Evolutionary conservation across 805 yeast species (phyloP).

Genomic region (Candida dajiaensis): DNA sequence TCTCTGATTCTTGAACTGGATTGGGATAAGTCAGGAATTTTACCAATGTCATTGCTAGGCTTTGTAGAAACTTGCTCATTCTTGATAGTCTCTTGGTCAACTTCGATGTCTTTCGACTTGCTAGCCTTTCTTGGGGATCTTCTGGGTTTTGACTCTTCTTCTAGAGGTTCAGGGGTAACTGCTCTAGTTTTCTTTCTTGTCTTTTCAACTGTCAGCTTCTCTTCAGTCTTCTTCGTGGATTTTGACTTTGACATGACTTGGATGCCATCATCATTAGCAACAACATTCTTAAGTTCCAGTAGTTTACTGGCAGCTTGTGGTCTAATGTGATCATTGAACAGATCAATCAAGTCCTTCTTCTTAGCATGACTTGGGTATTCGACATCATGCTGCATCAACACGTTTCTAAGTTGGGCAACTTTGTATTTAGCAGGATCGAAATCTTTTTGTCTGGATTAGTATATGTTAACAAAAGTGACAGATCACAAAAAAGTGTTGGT

Average conservation of each 20-base stretch:
- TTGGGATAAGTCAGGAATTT: slow-evolving; percentile 13
- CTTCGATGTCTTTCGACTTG: slow-evolving; percentile 14
- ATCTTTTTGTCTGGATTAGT: slow-evolving; percentile 30
- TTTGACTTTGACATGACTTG: slow-evolving; percentile 29
- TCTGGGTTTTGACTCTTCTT: slow-evolving; percentile 4
- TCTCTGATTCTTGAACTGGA: slow-evolving; percentile 6
- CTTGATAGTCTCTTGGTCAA: slow-evolving; percentile 1
- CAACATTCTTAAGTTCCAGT: slow-evolving; percentile 24
- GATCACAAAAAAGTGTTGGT: background rate
- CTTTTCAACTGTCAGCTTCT: slow-evolving; percentile 7
- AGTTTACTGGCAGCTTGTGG: slow-evolving; percentile 42
- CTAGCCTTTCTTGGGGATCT: slow-evolving; percentile 16
- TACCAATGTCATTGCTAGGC: slow-evolving; percentile 2
- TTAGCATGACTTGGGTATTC: slow-evolving; percentile 56
- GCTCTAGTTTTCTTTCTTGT: slow-evolving; percentile 1
- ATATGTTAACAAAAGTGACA: background rate
- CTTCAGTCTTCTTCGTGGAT: slow-evolving; percentile 3
- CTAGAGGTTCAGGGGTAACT: background rate
- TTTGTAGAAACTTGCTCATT: slow-evolving; percentile 4
- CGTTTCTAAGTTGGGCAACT: slow-evolving; percentile 63
- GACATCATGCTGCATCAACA: slow-evolving; percentile 60
- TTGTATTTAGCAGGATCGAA: slow-evolving; percentile 64
- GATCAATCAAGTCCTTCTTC: slow-evolving; percentile 55
- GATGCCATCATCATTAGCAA: slow-evolving; percentile 32
- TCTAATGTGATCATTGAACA: slow-evolving; percentile 50